A percentile compares a stretch with the other conserved stretches of the same genome.
phyloP scores from a whole-genome alignment of 1,139 yeast species.

The Candida glucosophila region DNA sequence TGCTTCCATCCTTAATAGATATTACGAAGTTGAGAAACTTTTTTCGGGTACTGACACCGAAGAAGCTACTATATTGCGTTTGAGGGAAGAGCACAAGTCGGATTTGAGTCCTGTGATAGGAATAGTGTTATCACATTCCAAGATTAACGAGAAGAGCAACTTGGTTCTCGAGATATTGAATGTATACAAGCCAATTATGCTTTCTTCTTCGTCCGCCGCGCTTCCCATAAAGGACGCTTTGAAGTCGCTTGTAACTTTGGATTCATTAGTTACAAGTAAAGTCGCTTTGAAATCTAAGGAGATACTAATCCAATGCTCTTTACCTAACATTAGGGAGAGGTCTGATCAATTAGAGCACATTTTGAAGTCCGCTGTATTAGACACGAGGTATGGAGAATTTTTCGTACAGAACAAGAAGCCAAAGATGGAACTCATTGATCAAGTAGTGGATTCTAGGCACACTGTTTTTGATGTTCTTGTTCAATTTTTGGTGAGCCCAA shows the following conservation, averaged over 20 bases:
- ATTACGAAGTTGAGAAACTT: conserved; percentile 66
- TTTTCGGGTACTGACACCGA: conserved; percentile 70
- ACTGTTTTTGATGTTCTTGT: conserved; percentile 93
- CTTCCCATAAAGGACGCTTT: conserved; percentile 61
- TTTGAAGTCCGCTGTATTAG: conserved; percentile 83
- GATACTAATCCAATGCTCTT: conserved; percentile 88
- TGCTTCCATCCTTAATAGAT: conserved; percentile 59
- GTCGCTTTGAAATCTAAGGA: conserved; percentile 94
- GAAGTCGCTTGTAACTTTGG: conserved; percentile 77
- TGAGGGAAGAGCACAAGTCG: conserved; percentile 83
- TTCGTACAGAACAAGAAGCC: conserved; percentile 75
- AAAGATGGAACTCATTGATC: conserved; percentile 68
- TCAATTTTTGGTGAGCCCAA: conserved; percentile 77
- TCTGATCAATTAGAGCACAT: conserved; percentile 96
- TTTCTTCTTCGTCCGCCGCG: conserved; percentile 61
- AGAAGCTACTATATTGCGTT: conserved; percentile 74
- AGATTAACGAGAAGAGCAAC: conserved; percentile 89
- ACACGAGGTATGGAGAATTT: conserved; percentile 80
- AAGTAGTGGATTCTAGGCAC: conserved; percentile 92
- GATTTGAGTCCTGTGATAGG: conserved; percentile 66
- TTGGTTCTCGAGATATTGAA: conserved; percentile 78
- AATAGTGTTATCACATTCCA: conserved; percentile 78
- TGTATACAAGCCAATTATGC: conserved; percentile 70
- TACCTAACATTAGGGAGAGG: conserved; percentile 93
- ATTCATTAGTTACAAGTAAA: conserved; percentile 82